Percentiles rank a stretch among this genome's conserved stretches.
Conservation (phyloP, 257 asterid genomes). For the Paulownia fortunei region DNA sequence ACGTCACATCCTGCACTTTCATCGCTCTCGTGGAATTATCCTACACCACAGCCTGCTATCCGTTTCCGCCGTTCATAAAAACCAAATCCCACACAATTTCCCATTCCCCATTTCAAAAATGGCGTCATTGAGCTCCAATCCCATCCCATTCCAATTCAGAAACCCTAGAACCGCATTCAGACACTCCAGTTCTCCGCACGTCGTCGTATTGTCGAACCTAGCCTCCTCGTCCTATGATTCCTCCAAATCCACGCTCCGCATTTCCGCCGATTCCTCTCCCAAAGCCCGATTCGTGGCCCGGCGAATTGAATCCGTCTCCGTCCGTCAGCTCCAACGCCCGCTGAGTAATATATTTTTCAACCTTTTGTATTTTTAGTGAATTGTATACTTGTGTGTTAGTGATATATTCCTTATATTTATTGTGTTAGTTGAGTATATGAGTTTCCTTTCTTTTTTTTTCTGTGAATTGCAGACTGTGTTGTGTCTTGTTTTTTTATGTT, state of each 20-base stretch:
- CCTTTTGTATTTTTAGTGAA: not conserved
- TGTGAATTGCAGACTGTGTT: not conserved
- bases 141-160: constrained; percentile 42
- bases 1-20: constrained; percentile 23
- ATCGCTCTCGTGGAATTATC: constrained; percentile 44
- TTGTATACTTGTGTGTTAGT: not conserved
- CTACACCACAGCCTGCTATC: constrained; percentile 41
- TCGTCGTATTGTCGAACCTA: constrained; percentile 46
- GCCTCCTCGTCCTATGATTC: constrained; percentile 55
- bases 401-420: not conserved
- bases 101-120: constrained; percentile 30
- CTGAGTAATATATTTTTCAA: constrained; percentile 47
- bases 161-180: constrained; percentile 46
- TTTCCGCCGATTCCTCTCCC: constrained; percentile 71
- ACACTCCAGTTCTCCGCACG: constrained; percentile 14
- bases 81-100: constrained; percentile 4
- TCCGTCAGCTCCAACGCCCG: constrained; percentile 79
- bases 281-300: constrained; percentile 79
- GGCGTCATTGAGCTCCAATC: constrained; percentile 62
- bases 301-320: constrained; percentile 66
- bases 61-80: constrained; percentile 18
- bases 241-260: constrained; percentile 50
- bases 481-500: not conserved
- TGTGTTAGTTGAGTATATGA: no score
- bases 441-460: not conserved